Percentiles rank a stretch among this genome's conserved stretches.
phyloP scores from a whole-genome alignment of 805 yeast genomes.

The Myxozyma monticola region DNA sequence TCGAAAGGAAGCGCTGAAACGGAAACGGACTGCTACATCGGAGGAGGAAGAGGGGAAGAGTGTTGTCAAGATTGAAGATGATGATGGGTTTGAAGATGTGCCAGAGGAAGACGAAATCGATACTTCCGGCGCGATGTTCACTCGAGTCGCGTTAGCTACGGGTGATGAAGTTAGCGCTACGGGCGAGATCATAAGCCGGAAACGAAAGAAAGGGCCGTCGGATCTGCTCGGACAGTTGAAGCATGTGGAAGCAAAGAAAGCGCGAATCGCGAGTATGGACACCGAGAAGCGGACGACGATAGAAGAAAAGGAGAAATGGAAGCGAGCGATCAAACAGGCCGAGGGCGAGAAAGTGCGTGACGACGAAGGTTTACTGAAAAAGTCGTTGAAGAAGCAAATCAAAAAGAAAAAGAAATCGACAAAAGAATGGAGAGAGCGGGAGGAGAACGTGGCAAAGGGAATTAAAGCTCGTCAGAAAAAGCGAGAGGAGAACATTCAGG shows the following conservation, averaged over 20 bases:
- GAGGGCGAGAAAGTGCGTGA: conserved; percentile 87
- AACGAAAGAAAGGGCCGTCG: conserved; percentile 76
- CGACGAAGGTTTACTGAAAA: conserved; percentile 82
- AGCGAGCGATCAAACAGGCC: conserved; percentile 74
- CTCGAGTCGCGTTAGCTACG: conserved; percentile 77
- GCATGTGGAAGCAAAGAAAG: conserved; percentile 71
- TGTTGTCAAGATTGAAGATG: conserved; percentile 32
- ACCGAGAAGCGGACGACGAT: conserved; percentile 58
- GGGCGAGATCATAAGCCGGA: conserved; percentile 53
- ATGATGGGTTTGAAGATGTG: conserved; percentile 1
- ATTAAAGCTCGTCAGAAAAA: conserved; percentile 76
- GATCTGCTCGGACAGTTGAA: conserved; percentile 82
- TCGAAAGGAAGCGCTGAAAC: conserved; percentile 45
- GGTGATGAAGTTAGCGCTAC: conserved; percentile 75
- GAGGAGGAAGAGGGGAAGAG: conserved; percentile 42
- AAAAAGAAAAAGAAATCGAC: conserved; percentile 82
- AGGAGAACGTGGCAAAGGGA: conserved; percentile 72
- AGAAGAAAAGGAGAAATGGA: conserved; percentile 81
- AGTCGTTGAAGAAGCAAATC: conserved; percentile 81
- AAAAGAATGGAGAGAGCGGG: conserved; percentile 88
- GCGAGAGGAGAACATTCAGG: conserved; percentile 86
- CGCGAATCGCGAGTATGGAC: conserved; percentile 58
- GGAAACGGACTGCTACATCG: conserved; percentile 44
- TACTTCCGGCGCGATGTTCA: conserved; percentile 56
- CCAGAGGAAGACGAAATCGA: conserved; percentile 39